Evolutionary conservation across 805 yeast species (phyloP).

Genomic region (Cyberlindnera japonica): DNA sequence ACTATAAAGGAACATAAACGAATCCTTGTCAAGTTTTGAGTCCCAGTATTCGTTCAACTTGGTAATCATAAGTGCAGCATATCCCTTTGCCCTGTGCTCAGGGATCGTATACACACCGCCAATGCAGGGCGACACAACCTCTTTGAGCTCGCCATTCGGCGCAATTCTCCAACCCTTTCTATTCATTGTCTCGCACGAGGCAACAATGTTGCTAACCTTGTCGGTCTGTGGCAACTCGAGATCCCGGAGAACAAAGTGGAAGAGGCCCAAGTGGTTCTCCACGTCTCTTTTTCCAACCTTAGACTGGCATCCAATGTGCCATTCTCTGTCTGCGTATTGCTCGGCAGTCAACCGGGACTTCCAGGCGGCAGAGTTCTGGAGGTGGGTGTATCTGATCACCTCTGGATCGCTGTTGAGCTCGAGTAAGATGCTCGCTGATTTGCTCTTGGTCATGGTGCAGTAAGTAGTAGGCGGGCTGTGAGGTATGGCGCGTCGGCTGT

Average conservation of each 20-base stretch:
- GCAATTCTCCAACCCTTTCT: slow-evolving; percentile 32
- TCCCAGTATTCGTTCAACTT: slow-evolving; percentile 34
- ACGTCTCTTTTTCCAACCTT: slow-evolving; percentile 24
- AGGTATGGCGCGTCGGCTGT: too few relatives aligned
- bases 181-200: slow-evolving; percentile 39
- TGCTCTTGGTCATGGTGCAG: slow-evolving; percentile 7
- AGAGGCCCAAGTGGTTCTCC: slow-evolving; percentile 29
- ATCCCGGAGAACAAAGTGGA: slow-evolving; percentile 34
- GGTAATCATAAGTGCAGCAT: slow-evolving; percentile 47
- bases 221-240: slow-evolving; percentile 18
- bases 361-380: slow-evolving; percentile 34
- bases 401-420: slow-evolving; percentile 30
- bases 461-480: not conserved
- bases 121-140: slow-evolving; percentile 38
- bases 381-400: slow-evolving; percentile 34
- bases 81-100: slow-evolving; percentile 49
- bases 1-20: slow-evolving; percentile 55
- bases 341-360: slow-evolving; percentile 30
- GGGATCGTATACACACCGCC: slow-evolving; percentile 59
- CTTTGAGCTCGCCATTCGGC: slow-evolving; percentile 28
- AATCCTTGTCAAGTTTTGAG: slow-evolving; percentile 29
- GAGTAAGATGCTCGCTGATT: slow-evolving; percentile 6
- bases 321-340: slow-evolving; percentile 37
- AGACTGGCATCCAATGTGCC: slow-evolving; percentile 28
- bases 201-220: slow-evolving; percentile 31